phyloP scores from a whole-genome alignment of 345 rosid genomes.

The Pelargonium nanum region DNA sequence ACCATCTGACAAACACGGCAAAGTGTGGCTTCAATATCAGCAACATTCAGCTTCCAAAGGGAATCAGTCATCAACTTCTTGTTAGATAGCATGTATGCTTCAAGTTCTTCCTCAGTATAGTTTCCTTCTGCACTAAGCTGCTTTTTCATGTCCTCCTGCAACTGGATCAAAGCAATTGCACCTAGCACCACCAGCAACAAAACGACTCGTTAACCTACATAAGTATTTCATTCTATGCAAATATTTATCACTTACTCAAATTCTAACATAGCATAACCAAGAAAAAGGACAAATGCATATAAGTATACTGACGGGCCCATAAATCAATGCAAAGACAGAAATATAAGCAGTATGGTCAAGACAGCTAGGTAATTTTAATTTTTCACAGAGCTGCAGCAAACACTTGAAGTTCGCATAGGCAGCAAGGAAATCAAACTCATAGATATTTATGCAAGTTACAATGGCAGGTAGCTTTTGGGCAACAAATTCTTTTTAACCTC shows the following conservation, averaged over 20 bases:
- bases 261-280: too few species aligned
- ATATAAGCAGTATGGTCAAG: not conserved
- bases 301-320: too few species aligned
- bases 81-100: conserved; percentile 71
- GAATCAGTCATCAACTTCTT: conserved; percentile 92
- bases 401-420: too few species aligned
- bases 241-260: too few species aligned
- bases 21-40: conserved; percentile 94
- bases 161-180: conserved; percentile 91
- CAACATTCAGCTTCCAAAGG: conserved; percentile 94
- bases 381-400: too few species aligned
- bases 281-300: not conserved
- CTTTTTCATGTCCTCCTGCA: conserved; percentile 96
- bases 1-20: conserved; percentile 98
- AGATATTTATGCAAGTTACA: too few species aligned
- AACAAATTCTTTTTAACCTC: too few species aligned
- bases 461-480: too few species aligned
- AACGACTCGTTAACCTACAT: conserved; percentile 1
- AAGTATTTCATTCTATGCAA: not conserved
- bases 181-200: conserved; percentile 37
- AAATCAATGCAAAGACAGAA: not conserved
- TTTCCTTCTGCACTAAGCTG: conserved; percentile 76
- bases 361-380: too few species aligned
- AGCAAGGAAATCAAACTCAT: too few species aligned
- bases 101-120: conserved; percentile 84